phyloP scores from a whole-genome alignment of 176 grass and related monocot species.

The Triticum timopheevii region DNA sequence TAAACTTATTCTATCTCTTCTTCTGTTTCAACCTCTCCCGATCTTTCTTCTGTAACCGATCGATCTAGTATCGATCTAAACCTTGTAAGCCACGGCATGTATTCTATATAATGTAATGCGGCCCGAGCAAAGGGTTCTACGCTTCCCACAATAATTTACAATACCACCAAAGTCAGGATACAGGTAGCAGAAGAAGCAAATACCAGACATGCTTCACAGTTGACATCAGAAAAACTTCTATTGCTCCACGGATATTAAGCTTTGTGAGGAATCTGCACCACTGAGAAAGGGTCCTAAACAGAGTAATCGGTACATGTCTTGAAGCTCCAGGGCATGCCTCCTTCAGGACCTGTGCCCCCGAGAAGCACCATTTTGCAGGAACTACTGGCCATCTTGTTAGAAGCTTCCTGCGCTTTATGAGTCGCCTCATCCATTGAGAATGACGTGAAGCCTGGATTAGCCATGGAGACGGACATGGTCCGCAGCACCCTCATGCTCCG shows the following conservation, averaged over 20 bases:
- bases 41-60: no score
- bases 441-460: not conserved
- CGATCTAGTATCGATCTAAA: no score
- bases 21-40: no score
- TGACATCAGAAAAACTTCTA: not conserved
- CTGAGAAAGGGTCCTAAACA: not conserved
- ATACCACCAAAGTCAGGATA: not conserved
- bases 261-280: not conserved
- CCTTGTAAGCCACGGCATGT: no score
- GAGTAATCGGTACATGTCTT: not conserved
- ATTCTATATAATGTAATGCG: no score
- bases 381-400: not conserved
- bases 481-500: not conserved
- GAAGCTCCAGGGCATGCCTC: not conserved
- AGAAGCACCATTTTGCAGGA: not conserved
- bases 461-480: not conserved
- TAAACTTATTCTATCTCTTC: no score
- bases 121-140: no score
- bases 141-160: no score
- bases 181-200: not conserved
- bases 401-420: not conserved
- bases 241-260: not conserved
- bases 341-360: not conserved
- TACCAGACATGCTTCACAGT: not conserved
- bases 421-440: not conserved